These are phyloP conservation scores for Ehretia macrophylla DNA, from an alignment of 257 asterid genomes.

Conservation along the genomic window DNA sequence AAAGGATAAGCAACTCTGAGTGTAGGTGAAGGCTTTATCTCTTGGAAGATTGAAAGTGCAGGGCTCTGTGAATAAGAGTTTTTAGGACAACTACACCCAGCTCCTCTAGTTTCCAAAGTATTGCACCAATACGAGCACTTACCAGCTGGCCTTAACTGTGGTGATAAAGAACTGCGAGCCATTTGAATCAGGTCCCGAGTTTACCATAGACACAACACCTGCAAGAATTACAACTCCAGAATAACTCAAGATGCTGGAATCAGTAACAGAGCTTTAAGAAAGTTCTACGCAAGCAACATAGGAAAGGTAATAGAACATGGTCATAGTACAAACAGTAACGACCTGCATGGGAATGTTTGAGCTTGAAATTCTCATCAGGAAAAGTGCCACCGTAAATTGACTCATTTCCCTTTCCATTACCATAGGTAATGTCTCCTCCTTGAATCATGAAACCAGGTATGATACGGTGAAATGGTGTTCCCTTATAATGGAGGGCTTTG, in stretches of 20 bases:
- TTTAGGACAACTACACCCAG: too few species aligned
- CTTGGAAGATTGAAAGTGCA: background rate
- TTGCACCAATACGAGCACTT: conserved; percentile 13
- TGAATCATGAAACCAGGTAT: conserved; percentile 99
- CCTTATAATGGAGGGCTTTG: conserved; percentile 74
- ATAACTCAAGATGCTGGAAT: background rate
- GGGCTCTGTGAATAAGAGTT: too few species aligned
- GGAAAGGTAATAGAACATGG: too few species aligned
- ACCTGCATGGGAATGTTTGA: conserved; percentile 85
- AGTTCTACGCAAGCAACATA: background rate
- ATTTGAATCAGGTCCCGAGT: conserved; percentile 86
- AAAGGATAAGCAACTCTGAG: too few species aligned
- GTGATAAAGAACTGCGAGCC: conserved; percentile 97
- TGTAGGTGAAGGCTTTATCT: too few species aligned
- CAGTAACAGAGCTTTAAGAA: background rate
- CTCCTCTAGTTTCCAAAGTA: too few species aligned
- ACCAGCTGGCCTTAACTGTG: conserved; percentile 93
- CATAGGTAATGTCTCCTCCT: conserved; percentile 85
- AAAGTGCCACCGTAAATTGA: conserved; percentile 59
- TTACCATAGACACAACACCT: conserved; percentile 87
- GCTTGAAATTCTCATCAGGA: conserved; percentile 83
- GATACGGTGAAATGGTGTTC: conserved; percentile 89
- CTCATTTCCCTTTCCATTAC: conserved; percentile 79
- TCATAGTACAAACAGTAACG: background rate
- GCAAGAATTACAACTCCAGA: conserved; percentile 14